Evolutionary conservation across 2,329 filamentous ascomycete genomes (phyloP).

Genomic region (Neonectria sp.): DNA sequence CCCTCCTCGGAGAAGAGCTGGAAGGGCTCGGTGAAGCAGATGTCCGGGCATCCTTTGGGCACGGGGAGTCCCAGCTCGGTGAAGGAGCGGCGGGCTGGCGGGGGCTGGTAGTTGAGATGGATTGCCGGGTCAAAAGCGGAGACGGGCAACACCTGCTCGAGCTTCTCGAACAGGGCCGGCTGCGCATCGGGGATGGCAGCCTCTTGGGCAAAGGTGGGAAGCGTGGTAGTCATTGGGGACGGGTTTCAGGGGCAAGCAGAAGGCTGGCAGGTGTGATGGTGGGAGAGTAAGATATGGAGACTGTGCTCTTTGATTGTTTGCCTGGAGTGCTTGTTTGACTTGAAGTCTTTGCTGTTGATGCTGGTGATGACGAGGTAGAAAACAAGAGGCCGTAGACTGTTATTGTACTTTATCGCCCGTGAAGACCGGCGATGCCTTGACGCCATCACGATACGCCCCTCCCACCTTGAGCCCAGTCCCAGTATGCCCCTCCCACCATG

Average conservation of each 20-base stretch:
- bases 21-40: conserved; percentile 29
- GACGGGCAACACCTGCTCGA: background rate
- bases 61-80: conserved; percentile 25
- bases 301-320: background rate
- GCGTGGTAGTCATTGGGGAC: background rate
- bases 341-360: background rate
- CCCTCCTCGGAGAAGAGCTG: conserved; percentile 28
- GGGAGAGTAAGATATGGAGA: background rate
- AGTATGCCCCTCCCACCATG: background rate
- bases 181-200: background rate
- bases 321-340: background rate
- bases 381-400: background rate
- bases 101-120: conserved; percentile 12
- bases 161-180: background rate
- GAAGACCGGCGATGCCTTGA: background rate
- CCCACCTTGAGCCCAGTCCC: background rate
- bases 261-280: background rate
- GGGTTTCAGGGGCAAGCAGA: background rate
- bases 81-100: conserved; percentile 12
- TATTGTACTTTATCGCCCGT: background rate
- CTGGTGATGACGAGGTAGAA: background rate
- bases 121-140: conserved; percentile 4
- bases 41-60: conserved; percentile 20
- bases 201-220: background rate
- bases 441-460: conserved; percentile 2